Base-by-base conservation (phyloP, 805 yeast genomes). In the Torulaspora quercuum region DNA sequence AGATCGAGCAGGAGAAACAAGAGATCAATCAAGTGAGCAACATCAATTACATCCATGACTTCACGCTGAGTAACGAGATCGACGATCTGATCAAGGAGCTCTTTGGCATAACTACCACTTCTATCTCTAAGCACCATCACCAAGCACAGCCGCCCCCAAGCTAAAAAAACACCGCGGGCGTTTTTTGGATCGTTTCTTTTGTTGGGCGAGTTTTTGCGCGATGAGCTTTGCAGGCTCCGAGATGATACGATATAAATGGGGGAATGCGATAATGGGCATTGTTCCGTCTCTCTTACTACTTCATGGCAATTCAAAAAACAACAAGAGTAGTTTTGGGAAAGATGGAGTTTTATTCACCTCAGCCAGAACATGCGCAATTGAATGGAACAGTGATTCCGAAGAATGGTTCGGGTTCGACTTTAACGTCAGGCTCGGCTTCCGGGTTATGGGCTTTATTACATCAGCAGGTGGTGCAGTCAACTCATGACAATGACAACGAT, bases 21-120 rank as follows among this genome's bases (percentile, higher is more conserved):
- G 40, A 44, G 9, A 35, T 54, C 26, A 55, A 50, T 13, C 59
- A 57, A 30, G 53, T 52, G 15, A 49, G 46, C 31, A 59, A 52
- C 24, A 45, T 50, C 19, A 50, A 46, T 25, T 52, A 58, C 40
- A 54, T 50, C 1, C 59, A 59, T 29, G 66, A 61, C 35, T 60
- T 61, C 33, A 53, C 65, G 3, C 45, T 61, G 17, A 57, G 61
- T 33, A 57, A 60, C 32, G 65, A 61, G 36, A 61, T 61, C 27
- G 66, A 61, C 27, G 64, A 56, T 23, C 41, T 60, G 29, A 61
- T 61, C 32, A 59, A 53, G 28, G 62, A 60, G 19, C 39, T 57
- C 21, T 61, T 61, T 25, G 59, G 59, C 15, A 50, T 54, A 12
- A 57, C 48, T 21, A 24, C n/a, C 15, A 31, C 27, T 4, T 11